Evolutionary conservation across 495 filamentous ascomycete genomes (phyloP), one percentile per base, ranked within the genome.

Genomic region (Daldinia concentrica): DNA sequence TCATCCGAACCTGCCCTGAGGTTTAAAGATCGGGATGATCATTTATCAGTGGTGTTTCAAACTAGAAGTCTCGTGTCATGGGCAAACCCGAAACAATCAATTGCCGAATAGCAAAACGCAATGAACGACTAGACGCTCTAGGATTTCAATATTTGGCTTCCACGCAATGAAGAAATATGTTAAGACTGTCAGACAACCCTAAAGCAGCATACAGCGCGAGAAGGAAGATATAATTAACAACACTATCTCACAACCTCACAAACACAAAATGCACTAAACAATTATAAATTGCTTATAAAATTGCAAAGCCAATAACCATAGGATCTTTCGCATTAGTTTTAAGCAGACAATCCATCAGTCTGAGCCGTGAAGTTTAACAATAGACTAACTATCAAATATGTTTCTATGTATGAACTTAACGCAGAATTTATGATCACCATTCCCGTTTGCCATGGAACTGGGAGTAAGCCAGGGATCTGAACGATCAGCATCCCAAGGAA

Each of bases 381-480:
- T 9, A 17, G 36, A 29, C 34, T 6, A 17, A 29, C 34, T 6
- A 17, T 26, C 1, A 15, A 60, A 41, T 37, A 5, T 27, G 30
- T 43, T 59, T 43, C 29, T 52, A 62, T 30, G 50, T 27, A 27
- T 9, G 0, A 24, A 34, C 57, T 62, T 73, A 68, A 66, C 14
- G 19, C 27, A 36, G 45, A 48, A 59, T 69, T 69, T 73, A 69
- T 66, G 66, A 73, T 69, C 71, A 73, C 56, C 71, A n/a, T 69
- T 73, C 71, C 71, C 71, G 71, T 52, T 43, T 56, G 71, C 71
- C 71, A 66, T 66, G 71, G 68, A 34, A 51, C 62, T 71, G 69
- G 64, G 27, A 32, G 62, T 36, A 36, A 58, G 54, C 32, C 64
- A 62, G 60, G 64, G 72, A 74, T 74, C 72, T 64, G 34, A 71